Percentiles rank a stretch among this genome's conserved stretches.
Evolutionary conservation across 2,329 filamentous ascomycete species (phyloP).

Genomic region (Trichoderma aggressivum): DNA sequence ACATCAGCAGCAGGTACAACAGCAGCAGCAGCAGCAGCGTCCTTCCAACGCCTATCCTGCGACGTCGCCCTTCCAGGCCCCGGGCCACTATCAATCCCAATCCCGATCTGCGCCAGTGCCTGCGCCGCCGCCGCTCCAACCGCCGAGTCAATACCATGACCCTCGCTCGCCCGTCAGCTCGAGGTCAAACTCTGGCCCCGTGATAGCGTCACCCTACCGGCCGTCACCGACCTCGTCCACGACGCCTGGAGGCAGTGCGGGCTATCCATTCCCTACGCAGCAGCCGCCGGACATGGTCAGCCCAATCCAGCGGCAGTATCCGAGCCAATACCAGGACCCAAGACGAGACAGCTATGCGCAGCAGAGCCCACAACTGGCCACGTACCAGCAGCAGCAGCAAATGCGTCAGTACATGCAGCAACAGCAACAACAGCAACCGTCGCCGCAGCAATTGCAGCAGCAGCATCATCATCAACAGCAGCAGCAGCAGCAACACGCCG

Average conservation of each 20-base stretch:
- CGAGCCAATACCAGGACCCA: conserved; percentile 39
- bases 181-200: conserved; percentile 32
- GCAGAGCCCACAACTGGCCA: conserved; percentile 36
- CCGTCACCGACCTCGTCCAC: conserved; percentile 44
- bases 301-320: conserved; percentile 51
- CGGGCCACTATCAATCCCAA: conserved; percentile 42
- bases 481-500: conserved; percentile 23
- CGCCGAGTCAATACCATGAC: conserved; percentile 44
- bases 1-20: conserved; percentile 28
- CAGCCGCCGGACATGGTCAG: conserved; percentile 44
- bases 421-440: conserved; percentile 26
- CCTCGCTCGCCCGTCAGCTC: conserved; percentile 49
- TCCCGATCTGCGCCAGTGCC: conserved; percentile 31
- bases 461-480: conserved; percentile 6
- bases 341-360: conserved; percentile 48
- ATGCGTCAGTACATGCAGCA: background rate
- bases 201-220: conserved; percentile 43
- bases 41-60: conserved; percentile 37
- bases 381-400: conserved; percentile 10
- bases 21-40: conserved; percentile 28
- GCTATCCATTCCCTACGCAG: conserved; percentile 50
- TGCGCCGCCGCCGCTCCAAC: conserved; percentile 45
- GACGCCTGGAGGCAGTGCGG: conserved; percentile 39
- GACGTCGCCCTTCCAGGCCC: conserved; percentile 38
- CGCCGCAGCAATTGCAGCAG: conserved; percentile 16